Conservation (phyloP, 305 asterid genomes). For the Andrographis paniculata region DNA sequence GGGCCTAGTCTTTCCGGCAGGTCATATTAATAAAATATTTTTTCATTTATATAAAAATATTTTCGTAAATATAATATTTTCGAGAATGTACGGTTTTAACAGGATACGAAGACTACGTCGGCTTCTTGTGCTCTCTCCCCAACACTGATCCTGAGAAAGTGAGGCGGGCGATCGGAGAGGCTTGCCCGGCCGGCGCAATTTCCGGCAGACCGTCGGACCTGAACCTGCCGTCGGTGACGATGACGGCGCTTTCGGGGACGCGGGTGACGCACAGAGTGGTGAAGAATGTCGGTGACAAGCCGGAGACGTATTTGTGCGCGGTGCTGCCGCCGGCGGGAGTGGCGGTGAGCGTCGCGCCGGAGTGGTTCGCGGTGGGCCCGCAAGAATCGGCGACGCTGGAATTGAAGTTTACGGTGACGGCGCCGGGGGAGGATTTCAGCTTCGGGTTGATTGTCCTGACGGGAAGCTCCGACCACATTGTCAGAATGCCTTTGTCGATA, state of each 20-base stretch:
- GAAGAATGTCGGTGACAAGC: conserved; percentile 48
- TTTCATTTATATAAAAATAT: neutral
- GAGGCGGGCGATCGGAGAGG: conserved; percentile 65
- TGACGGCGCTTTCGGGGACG: conserved; percentile 63
- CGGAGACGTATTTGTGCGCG: conserved; percentile 58
- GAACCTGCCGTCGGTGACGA: conserved; percentile 82
- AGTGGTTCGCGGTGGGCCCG: conserved; percentile 58
- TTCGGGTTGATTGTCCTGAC: conserved; percentile 78
- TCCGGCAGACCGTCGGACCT: conserved; percentile 51
- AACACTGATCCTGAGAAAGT: conserved; percentile 45
- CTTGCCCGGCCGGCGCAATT: conserved; percentile 43
- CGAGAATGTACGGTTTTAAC: conserved; percentile 10
- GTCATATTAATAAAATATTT: conserved; percentile 18
- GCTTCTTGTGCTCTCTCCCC: conserved; percentile 80
- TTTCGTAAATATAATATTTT: too few species aligned
- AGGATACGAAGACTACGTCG: conserved; percentile 69
- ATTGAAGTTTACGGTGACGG: conserved; percentile 39
- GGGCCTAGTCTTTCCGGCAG: conserved; percentile 66
- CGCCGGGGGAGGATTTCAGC: conserved; percentile 49
- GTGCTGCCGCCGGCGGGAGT: conserved; percentile 62
- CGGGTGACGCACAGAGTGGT: conserved; percentile 40
- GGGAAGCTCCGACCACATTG: conserved; percentile 66
- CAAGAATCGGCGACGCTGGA: conserved; percentile 47
- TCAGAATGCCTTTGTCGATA: conserved; percentile 62
- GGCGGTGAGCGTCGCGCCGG: conserved; percentile 41